Base-by-base conservation (phyloP, 352 stramenopile genomes). In the Globisporangium canariense region DNA sequence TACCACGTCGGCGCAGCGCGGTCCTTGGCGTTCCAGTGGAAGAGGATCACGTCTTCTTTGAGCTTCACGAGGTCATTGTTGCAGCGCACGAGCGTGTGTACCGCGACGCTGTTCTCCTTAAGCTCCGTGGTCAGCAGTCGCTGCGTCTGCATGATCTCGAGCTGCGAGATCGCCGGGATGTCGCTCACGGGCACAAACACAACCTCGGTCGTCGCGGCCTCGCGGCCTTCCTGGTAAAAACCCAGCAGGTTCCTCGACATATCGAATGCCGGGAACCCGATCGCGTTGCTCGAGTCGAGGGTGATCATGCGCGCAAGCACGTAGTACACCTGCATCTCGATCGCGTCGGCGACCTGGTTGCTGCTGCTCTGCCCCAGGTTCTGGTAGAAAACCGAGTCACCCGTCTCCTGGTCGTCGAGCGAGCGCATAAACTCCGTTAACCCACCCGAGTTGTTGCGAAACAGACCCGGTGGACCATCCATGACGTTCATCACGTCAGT, bases 1-100 rank as follows among this genome's bases (percentile, higher is more conserved):
- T 69, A 81, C 74, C 74, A 81, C 5, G 65, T 69, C 10, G 72
- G 69, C 3, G 80, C 78, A 14, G 71, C 67, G 47, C 76, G 73
- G 56, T 90, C 83, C 64, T 91, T 90, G 8, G 78, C 83, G 56
- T 92, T 90, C 86, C 86, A 94, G 67, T 92, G 79, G 68, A 90
- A 94, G 32, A 94, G 75, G 45, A 94, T 90, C 30, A 92, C 86
- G 43, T 94, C 84, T 64, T 94, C 86, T 70, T 92, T 91, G 43
- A 94, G 74, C 67, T 94, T 92, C 50, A 89, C 79, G 45, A 94
- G 68, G 67, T 92, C 81, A 57, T 94, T 94, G 70, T 85, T 90
- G 76, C 81, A 91, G 14, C 78, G 70, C 47, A 76, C 70, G 30
- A 94, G 64, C 14, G 80, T 91, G 73, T 89, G 78, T 32, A 94